phyloP scores from a whole-genome alignment of 805 yeast species.

The Myxozyma neglecta region DNA sequence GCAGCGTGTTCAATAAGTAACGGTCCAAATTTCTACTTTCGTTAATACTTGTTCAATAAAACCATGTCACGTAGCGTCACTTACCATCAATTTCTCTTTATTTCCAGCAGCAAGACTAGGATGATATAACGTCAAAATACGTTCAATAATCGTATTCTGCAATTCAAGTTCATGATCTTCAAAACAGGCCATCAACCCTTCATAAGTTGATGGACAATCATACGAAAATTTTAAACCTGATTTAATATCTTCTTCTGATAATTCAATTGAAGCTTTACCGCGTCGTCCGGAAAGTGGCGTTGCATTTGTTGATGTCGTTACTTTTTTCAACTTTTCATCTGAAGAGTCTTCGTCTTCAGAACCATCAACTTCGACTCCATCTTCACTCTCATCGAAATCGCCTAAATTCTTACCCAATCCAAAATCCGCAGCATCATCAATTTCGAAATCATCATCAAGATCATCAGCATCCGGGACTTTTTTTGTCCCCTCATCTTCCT shows the following conservation, averaged over 20 bases:
- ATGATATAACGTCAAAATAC: constrained; percentile 60
- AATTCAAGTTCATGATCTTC: constrained; percentile 63
- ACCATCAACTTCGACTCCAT: constrained; percentile 45
- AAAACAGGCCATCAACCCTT: constrained; percentile 68
- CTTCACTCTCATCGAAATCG: constrained; percentile 31
- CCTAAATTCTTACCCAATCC: constrained; percentile 36
- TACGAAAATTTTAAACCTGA: constrained; percentile 34
- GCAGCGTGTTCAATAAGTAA: constrained; percentile 43
- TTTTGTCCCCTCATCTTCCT: constrained; percentile 48
- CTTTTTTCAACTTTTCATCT: constrained; percentile 23
- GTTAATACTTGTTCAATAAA: too few species aligned
- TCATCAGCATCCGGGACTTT: constrained; percentile 44
- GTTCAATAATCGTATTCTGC: constrained; percentile 47
- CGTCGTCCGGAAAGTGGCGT: not conserved
- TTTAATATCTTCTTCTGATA: constrained; percentile 17
- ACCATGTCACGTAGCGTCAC: not conserved
- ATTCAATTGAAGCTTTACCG: not conserved
- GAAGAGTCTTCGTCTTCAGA: constrained; percentile 42
- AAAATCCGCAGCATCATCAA: constrained; percentile 47
- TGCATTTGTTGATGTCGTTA: constrained; percentile 1
- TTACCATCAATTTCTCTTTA: constrained; percentile 53
- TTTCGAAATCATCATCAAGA: constrained; percentile 29
- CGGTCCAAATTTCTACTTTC: constrained; percentile 15
- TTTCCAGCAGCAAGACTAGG: constrained; percentile 82
- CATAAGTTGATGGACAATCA: constrained; percentile 55